These are phyloP conservation scores for Glutinoglossum americanum DNA, from an alignment of 495 filamentous ascomycete species.

Conservation along the genomic window DNA sequence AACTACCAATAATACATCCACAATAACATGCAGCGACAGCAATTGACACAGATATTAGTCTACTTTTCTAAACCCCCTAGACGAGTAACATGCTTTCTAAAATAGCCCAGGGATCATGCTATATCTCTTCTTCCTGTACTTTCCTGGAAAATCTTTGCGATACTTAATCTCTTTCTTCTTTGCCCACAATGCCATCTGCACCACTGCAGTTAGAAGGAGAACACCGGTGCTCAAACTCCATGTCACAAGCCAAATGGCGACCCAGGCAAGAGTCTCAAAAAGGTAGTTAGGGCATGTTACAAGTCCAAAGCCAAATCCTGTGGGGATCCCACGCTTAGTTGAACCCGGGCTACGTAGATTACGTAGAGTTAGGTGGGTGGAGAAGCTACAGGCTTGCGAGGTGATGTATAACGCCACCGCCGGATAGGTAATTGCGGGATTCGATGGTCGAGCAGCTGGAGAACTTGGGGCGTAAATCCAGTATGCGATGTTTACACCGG, in stretches of 20 bases:
- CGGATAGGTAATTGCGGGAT: slow-evolving; percentile 29
- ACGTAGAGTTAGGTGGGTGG: slow-evolving; percentile 54
- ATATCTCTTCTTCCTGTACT: slow-evolving; percentile 75
- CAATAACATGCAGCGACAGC: no score
- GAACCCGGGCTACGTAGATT: slow-evolving; percentile 56
- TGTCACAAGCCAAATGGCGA: slow-evolving; percentile 51
- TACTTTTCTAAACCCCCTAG: no score
- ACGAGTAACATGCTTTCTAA: slow-evolving; percentile 14
- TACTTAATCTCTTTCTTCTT: slow-evolving; percentile 81
- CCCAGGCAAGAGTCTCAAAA: slow-evolving; percentile 76
- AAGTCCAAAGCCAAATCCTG: slow-evolving; percentile 59
- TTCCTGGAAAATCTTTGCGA: slow-evolving; percentile 69
- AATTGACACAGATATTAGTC: no score
- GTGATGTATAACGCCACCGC: slow-evolving; percentile 49
- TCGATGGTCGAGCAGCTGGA: slow-evolving; percentile 26
- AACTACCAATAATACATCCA: no score
- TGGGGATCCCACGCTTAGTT: slow-evolving; percentile 70
- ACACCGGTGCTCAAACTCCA: slow-evolving; percentile 53
- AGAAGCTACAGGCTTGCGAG: slow-evolving; percentile 59
- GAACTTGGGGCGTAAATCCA: slow-evolving; percentile 63
- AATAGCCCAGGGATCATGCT: slow-evolving; percentile 52
- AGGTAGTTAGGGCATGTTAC: slow-evolving; percentile 97
- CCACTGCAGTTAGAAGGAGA: slow-evolving; percentile 43
- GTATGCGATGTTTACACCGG: slow-evolving; percentile 63
- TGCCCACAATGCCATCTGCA: slow-evolving; percentile 72